phyloP scores from a whole-genome alignment of 345 rosid species.

The Psidium friedrichsthalianum region DNA sequence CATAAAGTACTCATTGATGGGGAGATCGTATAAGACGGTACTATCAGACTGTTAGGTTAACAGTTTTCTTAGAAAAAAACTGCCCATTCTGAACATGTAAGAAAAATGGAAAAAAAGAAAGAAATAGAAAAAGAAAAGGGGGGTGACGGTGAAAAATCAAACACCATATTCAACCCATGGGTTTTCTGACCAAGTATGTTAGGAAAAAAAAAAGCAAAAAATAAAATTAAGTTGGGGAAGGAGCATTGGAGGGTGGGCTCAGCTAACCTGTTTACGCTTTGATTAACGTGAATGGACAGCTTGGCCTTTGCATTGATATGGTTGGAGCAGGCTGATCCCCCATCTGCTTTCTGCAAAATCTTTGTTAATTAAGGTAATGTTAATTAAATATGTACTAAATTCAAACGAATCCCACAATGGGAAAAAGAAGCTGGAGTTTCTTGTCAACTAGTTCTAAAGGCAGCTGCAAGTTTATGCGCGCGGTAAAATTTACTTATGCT shows the following conservation, averaged over 20 bases:
- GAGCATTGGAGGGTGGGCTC: neutral
- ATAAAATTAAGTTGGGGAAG: no score
- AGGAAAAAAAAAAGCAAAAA: neutral
- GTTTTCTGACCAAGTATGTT: neutral
- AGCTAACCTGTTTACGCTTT: neutral
- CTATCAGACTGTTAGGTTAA: no score
- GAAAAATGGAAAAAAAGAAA: no score
- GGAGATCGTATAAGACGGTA: no score
- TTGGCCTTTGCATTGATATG: neutral
- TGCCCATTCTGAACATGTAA: neutral
- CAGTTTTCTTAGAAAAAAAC: neutral
- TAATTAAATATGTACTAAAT: neutral
- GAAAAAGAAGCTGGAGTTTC: neutral
- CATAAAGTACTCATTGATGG: no score
- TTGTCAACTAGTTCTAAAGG: neutral
- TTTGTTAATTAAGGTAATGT: neutral
- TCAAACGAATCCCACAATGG: neutral
- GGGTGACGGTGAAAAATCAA: neutral
- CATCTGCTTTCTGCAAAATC: neutral
- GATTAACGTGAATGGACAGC: neutral
- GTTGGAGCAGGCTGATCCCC: neutral
- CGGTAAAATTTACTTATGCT: no score
- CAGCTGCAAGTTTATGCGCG: neutral
- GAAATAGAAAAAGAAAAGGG: no score
- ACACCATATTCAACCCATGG: neutral